Evolutionary conservation across 1,139 yeast species (phyloP).

Genomic region (Saccharomycopsis hybrid): DNA sequence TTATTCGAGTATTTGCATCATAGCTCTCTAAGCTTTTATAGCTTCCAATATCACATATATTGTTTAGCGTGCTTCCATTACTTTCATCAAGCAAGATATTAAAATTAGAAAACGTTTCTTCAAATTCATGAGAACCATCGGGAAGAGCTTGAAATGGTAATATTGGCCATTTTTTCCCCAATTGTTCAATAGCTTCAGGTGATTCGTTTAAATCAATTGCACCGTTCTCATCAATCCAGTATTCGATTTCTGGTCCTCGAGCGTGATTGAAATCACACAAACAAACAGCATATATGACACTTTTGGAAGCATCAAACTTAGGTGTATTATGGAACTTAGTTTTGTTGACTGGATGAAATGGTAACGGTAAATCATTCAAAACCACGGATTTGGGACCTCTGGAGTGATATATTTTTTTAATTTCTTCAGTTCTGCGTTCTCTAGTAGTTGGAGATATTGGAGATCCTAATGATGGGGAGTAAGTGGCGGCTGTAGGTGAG

Average conservation of each 20-base stretch:
- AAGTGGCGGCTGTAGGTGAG: background rate
- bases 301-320: conserved; percentile 21
- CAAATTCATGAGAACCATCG: conserved; percentile 89
- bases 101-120: conserved; percentile 89
- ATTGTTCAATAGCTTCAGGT: conserved; percentile 33
- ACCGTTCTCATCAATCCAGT: conserved; percentile 71
- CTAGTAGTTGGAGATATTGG: conserved; percentile 19
- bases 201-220: conserved; percentile 26
- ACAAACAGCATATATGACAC: conserved; percentile 71
- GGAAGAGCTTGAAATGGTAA: conserved; percentile 93
- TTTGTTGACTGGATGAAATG: conserved; percentile 13
- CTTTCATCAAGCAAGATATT: conserved; percentile 72
- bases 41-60: conserved; percentile 16
- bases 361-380: conserved; percentile 12
- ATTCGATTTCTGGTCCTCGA: conserved; percentile 92
- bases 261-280: conserved; percentile 92
- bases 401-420: conserved; percentile 10
- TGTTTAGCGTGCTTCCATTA: conserved; percentile 36
- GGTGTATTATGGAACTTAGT: conserved; percentile 15
- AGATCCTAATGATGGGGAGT: conserved; percentile 5
- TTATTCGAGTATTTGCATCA: conserved; percentile 9
- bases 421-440: conserved; percentile 12
- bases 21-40: conserved; percentile 6
- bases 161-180: conserved; percentile 65
- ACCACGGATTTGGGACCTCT: conserved; percentile 8